phyloP scores from a whole-genome alignment of 176 grass and related monocot species.

The Chloris gayana region DNA sequence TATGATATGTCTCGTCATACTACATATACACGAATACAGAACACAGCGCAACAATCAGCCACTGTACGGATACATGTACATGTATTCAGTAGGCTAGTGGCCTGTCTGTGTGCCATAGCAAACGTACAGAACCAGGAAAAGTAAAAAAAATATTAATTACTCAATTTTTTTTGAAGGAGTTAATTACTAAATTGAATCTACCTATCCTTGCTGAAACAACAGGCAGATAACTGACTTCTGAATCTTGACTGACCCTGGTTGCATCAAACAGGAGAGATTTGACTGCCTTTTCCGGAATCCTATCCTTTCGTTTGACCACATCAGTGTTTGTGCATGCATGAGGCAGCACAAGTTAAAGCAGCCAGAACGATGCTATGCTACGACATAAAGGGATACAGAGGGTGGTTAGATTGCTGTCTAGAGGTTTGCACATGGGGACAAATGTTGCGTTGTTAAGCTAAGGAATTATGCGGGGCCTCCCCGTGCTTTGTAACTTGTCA shows the following conservation, averaged over 20 bases:
- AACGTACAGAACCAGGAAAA: neutral
- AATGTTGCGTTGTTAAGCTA: conserved; percentile 43
- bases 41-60: neutral
- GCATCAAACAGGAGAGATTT: conserved; percentile 15
- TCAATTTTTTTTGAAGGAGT: too few relatives aligned
- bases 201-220: neutral
- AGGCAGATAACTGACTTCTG: neutral
- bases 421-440: conserved; percentile 46
- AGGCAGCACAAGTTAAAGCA: conserved; percentile 22
- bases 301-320: conserved; percentile 30
- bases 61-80: conserved; percentile 20
- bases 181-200: neutral
- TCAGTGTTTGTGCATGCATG: conserved; percentile 8
- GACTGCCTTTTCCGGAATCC: conserved; percentile 23
- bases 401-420: conserved; percentile 38
- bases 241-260: conserved; percentile 3
- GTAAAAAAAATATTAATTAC: neutral
- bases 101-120: neutral
- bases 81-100: neutral
- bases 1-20: conserved; percentile 32
- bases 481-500: conserved; percentile 37
- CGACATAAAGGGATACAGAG: conserved; percentile 39
- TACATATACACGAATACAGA: conserved; percentile 14
- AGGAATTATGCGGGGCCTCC: conserved; percentile 42
- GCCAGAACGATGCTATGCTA: conserved; percentile 1